Percentiles rank a stretch among this genome's conserved stretches.
phyloP scores from a whole-genome alignment of 306 rosid species.

The Carpinus fangiana region DNA sequence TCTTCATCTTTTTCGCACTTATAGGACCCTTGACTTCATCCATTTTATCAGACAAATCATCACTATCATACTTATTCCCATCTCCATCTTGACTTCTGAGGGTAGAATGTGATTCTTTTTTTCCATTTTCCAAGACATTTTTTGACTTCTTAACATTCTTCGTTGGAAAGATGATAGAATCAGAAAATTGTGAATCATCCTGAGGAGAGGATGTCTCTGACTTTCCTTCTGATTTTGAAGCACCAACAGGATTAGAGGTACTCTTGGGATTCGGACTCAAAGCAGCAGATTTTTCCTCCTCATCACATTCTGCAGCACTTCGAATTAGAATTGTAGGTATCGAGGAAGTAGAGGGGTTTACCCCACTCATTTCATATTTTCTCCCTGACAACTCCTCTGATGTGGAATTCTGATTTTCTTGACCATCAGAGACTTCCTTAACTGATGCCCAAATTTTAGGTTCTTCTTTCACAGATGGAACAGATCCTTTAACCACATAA shows the following conservation, averaged over 20 bases:
- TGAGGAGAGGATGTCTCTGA: slow-evolving; percentile 23
- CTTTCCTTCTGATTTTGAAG: slow-evolving; percentile 32
- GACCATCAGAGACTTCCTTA: slow-evolving; percentile 27
- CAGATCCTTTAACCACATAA: slow-evolving; percentile 37
- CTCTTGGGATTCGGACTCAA: slow-evolving; percentile 38
- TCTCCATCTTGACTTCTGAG: slow-evolving; percentile 22
- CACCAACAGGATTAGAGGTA: slow-evolving; percentile 20
- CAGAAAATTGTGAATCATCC: slow-evolving; percentile 36
- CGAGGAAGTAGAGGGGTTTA: slow-evolving; percentile 39
- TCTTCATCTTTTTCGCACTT: slow-evolving; percentile 48
- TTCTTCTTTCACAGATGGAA: slow-evolving; percentile 43
- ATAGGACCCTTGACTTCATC: slow-evolving; percentile 33
- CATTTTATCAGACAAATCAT: slow-evolving; percentile 22
- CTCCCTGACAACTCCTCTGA: slow-evolving; percentile 37
- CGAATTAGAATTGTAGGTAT: slow-evolving; percentile 70
- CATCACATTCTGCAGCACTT: slow-evolving; percentile 83
- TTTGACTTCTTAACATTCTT: slow-evolving; percentile 41
- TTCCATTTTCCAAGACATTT: slow-evolving; percentile 27
- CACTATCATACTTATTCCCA: neutral
- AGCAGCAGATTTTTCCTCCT: slow-evolving; percentile 65
- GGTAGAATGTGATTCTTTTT: slow-evolving; percentile 26
- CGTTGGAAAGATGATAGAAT: slow-evolving; percentile 31
- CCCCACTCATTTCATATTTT: slow-evolving; percentile 34
- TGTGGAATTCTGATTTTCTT: slow-evolving; percentile 40
- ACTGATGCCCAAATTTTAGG: slow-evolving; percentile 50